Conservation (phyloP, 148 eudicot species). For the Heliosperma pusillum region DNA sequence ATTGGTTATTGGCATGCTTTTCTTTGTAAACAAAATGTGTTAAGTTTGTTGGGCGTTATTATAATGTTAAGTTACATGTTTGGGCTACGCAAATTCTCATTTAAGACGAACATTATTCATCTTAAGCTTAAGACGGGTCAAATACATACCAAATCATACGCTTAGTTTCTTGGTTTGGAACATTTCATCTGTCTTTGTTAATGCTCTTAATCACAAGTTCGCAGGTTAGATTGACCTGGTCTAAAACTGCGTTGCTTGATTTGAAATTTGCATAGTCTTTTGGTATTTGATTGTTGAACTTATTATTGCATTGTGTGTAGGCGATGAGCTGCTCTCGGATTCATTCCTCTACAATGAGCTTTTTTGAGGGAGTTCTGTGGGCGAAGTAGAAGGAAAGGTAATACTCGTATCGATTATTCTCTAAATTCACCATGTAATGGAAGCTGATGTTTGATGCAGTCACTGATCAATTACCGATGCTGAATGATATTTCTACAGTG, state of each 20-base stretch:
- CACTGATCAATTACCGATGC: background rate
- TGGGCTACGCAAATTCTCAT: no score
- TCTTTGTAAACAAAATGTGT: no score
- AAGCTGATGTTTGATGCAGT: background rate
- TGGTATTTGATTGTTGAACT: background rate
- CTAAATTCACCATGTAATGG: background rate
- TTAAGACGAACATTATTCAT: no score
- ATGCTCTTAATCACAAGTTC: background rate
- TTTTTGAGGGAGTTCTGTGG: conserved; percentile 70
- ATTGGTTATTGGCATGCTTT: no score
- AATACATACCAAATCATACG: no score
- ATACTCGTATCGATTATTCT: background rate
- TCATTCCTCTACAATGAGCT: conserved; percentile 77
- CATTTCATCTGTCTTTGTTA: background rate
- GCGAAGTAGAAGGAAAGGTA: conserved; percentile 95
- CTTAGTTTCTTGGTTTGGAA: no score
- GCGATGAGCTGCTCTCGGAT: conserved; percentile 89
- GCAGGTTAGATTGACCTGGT: background rate
- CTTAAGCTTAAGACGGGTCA: no score
- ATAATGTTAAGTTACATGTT: no score
- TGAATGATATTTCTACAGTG: conserved; percentile 44
- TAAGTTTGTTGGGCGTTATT: no score
- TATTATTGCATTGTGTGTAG: conserved; percentile 30
- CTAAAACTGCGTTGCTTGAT: background rate
- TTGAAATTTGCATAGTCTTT: background rate